Conservation (phyloP, 1,284 basidiomycete genomes). For the Trametes polyzona region DNA sequence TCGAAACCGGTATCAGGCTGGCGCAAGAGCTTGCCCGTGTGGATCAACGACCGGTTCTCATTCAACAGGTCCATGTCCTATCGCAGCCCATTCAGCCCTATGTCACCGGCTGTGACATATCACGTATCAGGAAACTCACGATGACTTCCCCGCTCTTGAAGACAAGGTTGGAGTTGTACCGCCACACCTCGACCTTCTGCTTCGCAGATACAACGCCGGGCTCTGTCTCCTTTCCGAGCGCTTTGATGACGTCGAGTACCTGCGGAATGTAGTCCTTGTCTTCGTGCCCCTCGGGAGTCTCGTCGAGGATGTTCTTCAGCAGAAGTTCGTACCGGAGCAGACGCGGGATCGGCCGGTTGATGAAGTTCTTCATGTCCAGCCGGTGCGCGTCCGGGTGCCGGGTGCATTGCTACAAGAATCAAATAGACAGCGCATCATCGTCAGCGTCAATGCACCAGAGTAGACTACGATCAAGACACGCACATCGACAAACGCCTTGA, state of each 20-base stretch:
- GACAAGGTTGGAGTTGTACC: slow-evolving; percentile 76
- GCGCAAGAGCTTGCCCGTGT: slow-evolving; percentile 80
- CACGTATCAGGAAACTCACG: slow-evolving; percentile 60
- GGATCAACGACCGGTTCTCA: slow-evolving; percentile 81
- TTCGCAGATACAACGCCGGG: slow-evolving; percentile 84
- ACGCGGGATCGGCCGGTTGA: slow-evolving; percentile 88
- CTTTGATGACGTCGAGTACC: slow-evolving; percentile 84
- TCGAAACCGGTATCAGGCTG: slow-evolving; percentile 87
- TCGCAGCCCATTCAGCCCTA: not conserved
- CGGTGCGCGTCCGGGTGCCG: slow-evolving; percentile 76
- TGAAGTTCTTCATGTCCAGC: slow-evolving; percentile 87
- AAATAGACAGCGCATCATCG: not conserved
- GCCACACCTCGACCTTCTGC: slow-evolving; percentile 87
- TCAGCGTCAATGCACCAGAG: not conserved
- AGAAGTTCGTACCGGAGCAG: slow-evolving; percentile 89
- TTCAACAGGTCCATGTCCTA: slow-evolving; percentile 89
- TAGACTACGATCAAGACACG: slow-evolving; percentile 32
- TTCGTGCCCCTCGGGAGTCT: slow-evolving; percentile 73
- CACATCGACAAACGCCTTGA: slow-evolving; percentile 86
- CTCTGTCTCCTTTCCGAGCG: slow-evolving; percentile 83
- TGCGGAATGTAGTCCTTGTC: slow-evolving; percentile 82
- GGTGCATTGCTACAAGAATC: slow-evolving; percentile 57
- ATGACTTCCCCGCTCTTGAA: slow-evolving; percentile 81
- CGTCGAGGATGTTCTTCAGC: slow-evolving; percentile 77
- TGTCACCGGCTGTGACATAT: not conserved